Base-by-base conservation (phyloP, 768 basidiomycete genomes). In the Xerocomellus chrysenteron region DNA sequence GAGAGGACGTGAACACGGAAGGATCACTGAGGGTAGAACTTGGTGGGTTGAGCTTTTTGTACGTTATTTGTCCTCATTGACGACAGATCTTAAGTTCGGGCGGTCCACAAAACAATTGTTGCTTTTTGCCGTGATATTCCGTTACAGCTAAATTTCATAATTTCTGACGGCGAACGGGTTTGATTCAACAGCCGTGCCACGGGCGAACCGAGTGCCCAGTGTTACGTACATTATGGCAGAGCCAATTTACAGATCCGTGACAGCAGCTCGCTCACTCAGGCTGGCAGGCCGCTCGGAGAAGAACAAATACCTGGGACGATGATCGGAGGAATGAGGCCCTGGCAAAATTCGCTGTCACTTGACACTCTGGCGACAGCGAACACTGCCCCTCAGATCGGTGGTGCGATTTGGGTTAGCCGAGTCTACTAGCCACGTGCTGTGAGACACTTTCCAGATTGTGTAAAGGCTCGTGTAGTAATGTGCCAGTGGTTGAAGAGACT, bases 21-120 rank as follows among this genome's bases (percentile, higher is more conserved):
- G 60, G 63, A 60, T 65, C 68, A 71, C 68, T 65, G 42, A 46
- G 9, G 21, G 40, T 13, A 13, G 12, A 43, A 52, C 7, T 5
- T 19, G 28, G 30, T 26, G 21, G 5, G 50, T 44, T 40, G 16
- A 52, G 60, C 51, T 36, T 68, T 71, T 71, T 73, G 67, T 70
- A 71, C 56, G 60, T 73, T 71, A 63, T 73, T 70, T 65, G 69
- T 63, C 52, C 54, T 61, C 65, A 68, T 70, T 72, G 71, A 70
- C 48, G 39, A 51, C 33, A 53, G 63, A 65, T 63, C 55, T 60
- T 62, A 52, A 45, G 55, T 57, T 64, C n/a, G 56, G 44, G 57
- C 51, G 47, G 59, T 39, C 44, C 46, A 35, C 4, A 55, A 43
- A 57, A 44, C 39, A 59, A 64, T 58, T 61, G 36, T 52, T 50